These are phyloP conservation scores for Crithidia sp. DNA, from an alignment of 208 protist genomes.

Conservation along the genomic window DNA sequence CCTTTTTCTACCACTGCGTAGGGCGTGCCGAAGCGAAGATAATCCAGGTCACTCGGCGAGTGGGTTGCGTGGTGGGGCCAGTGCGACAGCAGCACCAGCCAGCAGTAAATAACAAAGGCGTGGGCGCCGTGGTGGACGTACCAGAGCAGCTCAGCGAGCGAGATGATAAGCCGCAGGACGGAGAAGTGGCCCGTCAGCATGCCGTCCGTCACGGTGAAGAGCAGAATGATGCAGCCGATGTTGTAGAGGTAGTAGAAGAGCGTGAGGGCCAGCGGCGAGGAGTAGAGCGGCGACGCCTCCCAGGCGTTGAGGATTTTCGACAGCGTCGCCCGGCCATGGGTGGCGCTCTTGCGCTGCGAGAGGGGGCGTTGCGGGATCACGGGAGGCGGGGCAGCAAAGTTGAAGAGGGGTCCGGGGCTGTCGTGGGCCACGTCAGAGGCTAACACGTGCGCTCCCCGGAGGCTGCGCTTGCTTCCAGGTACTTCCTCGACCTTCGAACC, in stretches of 20 bases:
- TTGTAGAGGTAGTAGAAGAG: constrained; percentile 63
- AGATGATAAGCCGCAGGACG: constrained; percentile 37
- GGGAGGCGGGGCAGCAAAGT: constrained; percentile 18
- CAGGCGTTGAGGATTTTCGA: constrained; percentile 29
- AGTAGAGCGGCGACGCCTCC: constrained; percentile 47
- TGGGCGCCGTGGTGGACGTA: constrained; percentile 55
- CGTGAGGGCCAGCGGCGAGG: constrained; percentile 47
- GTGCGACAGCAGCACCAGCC: constrained; percentile 44
- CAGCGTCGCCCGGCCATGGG: constrained; percentile 26
- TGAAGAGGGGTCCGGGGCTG: constrained; percentile 16
- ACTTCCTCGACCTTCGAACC: no score
- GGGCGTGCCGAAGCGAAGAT: constrained; percentile 44
- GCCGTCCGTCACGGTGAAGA: constrained; percentile 47
- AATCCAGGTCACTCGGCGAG: constrained; percentile 9
- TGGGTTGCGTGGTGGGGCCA: constrained; percentile 27
- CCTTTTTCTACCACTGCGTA: constrained; percentile 33
- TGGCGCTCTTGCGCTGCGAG: constrained; percentile 26
- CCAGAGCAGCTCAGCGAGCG: constrained; percentile 49
- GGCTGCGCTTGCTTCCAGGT: no score
- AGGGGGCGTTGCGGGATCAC: constrained; percentile 10
- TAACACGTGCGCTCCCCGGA: no score
- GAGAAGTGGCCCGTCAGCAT: constrained; percentile 47
- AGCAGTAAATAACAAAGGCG: constrained; percentile 54
- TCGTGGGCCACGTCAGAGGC: no score
- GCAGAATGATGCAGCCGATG: constrained; percentile 36